Evolutionary conservation across 805 yeast species (phyloP).

Genomic region (Ogataea degrootiae): DNA sequence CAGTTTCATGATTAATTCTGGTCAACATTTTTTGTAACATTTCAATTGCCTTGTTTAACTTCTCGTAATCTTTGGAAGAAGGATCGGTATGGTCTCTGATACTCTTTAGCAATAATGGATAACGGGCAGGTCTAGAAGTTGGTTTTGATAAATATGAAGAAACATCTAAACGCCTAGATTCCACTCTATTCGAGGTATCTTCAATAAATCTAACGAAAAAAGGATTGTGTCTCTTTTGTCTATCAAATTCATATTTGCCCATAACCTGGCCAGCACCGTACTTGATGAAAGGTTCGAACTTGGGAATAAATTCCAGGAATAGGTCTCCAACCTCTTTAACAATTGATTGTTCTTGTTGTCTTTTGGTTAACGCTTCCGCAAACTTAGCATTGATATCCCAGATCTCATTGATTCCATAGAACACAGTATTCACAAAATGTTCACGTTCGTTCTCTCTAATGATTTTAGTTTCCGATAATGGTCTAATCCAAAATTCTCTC

Average conservation of each 20-base stretch:
- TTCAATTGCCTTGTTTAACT: conserved; percentile 67
- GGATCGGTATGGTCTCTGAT: conserved; percentile 77
- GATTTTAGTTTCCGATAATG: conserved; percentile 78
- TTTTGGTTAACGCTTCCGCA: conserved; percentile 81
- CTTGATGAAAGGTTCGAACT: conserved; percentile 86
- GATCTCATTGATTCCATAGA: conserved; percentile 84
- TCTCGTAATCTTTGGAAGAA: conserved; percentile 67
- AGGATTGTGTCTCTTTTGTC: conserved; percentile 87
- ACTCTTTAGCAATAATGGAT: conserved; percentile 78
- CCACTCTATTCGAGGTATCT: conserved; percentile 81
- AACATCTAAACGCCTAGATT: conserved; percentile 83
- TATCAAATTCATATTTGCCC: conserved; percentile 91
- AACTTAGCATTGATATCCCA: conserved; percentile 77
- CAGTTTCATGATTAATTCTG: conserved; percentile 81
- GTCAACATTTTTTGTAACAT: conserved; percentile 70
- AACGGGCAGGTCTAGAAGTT: conserved; percentile 92
- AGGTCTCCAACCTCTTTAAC: conserved; percentile 86
- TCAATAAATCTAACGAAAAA: conserved; percentile 91
- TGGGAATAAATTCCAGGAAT: conserved; percentile 74
- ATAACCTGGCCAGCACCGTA: conserved; percentile 94
- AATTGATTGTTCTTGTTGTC: conserved; percentile 83
- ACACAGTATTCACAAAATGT: conserved; percentile 85
- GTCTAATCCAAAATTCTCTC: conserved; percentile 91
- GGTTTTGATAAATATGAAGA: conserved; percentile 93
- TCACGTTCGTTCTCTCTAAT: conserved; percentile 88